Evolutionary conservation across 441 rosid genomes (phyloP).

Genomic region (Lagerstroemia fauriei): DNA sequence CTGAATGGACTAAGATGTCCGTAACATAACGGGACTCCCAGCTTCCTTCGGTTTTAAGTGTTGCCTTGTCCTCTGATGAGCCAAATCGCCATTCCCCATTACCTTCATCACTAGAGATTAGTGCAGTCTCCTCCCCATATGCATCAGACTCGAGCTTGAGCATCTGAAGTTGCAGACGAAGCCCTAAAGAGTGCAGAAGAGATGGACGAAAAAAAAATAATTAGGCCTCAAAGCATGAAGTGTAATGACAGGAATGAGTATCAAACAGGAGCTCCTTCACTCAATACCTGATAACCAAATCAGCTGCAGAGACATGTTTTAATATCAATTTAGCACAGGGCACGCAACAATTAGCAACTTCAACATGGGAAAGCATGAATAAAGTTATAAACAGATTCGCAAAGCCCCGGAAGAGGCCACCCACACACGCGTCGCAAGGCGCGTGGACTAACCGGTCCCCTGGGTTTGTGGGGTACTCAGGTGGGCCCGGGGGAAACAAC

Average conservation of each 20-base stretch:
- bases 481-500: too few relatives aligned
- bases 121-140: slow-evolving; percentile 60
- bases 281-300: neutral
- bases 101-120: slow-evolving; percentile 68
- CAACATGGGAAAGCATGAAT: neutral
- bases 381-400: neutral
- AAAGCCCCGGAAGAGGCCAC: too few relatives aligned
- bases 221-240: neutral
- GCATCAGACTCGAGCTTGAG: slow-evolving; percentile 75
- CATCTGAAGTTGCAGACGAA: slow-evolving; percentile 85
- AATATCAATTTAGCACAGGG: neutral
- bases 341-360: neutral
- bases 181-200: slow-evolving; percentile 48
- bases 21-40: slow-evolving; percentile 58
- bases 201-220: neutral
- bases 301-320: neutral
- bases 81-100: slow-evolving; percentile 38
- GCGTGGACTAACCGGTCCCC: too few relatives aligned
- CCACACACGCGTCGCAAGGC: too few relatives aligned
- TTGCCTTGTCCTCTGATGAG: slow-evolving; percentile 35
- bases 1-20: slow-evolving; percentile 54
- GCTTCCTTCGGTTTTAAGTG: slow-evolving; percentile 41
- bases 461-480: too few relatives aligned
- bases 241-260: neutral
- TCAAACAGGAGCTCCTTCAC: neutral